These are phyloP conservation scores for Linum trigynum DNA, from an alignment of 345 rosid species.

Conservation along the genomic window DNA sequence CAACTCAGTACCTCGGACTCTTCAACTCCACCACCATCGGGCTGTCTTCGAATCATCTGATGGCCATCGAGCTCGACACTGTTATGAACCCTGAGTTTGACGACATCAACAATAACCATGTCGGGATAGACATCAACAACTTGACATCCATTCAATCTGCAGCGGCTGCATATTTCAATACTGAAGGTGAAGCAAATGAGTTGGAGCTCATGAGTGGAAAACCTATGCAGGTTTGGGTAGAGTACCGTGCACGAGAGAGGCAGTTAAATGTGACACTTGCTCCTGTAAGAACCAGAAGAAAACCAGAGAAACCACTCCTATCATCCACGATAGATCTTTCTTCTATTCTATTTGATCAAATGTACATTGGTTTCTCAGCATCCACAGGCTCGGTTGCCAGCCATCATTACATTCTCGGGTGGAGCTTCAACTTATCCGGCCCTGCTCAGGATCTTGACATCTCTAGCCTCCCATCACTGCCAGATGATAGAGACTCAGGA, in stretches of 20 bases:
- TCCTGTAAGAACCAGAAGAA: background rate
- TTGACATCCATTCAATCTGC: slow-evolving; percentile 1
- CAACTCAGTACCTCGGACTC: slow-evolving; percentile 19
- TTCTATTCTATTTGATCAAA: background rate
- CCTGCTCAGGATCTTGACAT: slow-evolving; percentile 8
- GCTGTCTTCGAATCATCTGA: slow-evolving; percentile 5
- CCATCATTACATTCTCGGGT: slow-evolving; percentile 15
- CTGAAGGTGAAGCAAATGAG: background rate
- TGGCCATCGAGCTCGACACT: slow-evolving; percentile 17
- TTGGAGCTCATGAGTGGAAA: slow-evolving; percentile 12
- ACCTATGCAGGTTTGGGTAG: slow-evolving; percentile 17
- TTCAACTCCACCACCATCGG: slow-evolving; percentile 10
- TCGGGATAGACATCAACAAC: slow-evolving; percentile 14
- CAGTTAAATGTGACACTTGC: slow-evolving; percentile 13
- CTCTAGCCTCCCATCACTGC: slow-evolving; percentile 15
- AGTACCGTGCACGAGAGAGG: slow-evolving; percentile 4
- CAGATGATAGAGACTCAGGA: background rate
- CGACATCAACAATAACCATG: slow-evolving; percentile 15
- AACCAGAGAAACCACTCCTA: slow-evolving; percentile 10
- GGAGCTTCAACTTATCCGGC: slow-evolving; percentile 17
- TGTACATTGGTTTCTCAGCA: slow-evolving; percentile 21
- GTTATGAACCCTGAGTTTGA: background rate
- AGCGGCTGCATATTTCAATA: slow-evolving; percentile 8
- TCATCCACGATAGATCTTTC: slow-evolving; percentile 4
- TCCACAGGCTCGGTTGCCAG: slow-evolving; percentile 10